Conservation (phyloP, 139 green algal genomes). For the Medakamo hakoo region DNA sequence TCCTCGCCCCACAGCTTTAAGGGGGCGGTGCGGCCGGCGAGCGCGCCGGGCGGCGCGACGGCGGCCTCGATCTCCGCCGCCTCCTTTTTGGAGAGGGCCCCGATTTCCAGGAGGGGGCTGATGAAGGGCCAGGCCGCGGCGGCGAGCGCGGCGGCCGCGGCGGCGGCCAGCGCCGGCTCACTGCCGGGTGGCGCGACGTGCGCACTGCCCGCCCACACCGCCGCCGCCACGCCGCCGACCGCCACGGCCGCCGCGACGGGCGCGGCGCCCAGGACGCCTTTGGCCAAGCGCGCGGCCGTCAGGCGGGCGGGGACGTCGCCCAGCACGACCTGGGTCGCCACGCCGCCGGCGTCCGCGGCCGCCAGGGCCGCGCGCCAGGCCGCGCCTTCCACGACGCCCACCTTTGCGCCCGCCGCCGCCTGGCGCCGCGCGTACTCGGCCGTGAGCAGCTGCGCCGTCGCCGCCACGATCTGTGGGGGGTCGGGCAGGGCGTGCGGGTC, state of each 20-base stretch:
- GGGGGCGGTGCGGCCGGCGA: too few relatives aligned
- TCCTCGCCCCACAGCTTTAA: slow-evolving; percentile 70
- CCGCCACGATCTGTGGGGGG: too few relatives aligned
- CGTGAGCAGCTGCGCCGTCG: slow-evolving; percentile 24
- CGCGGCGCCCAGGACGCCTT: slow-evolving; percentile 13
- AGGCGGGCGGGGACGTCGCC: slow-evolving; percentile 28
- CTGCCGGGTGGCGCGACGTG: background rate
- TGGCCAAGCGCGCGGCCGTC: slow-evolving; percentile 29
- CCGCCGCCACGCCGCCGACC: background rate
- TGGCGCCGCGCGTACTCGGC: slow-evolving; percentile 29
- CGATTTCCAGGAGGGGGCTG: slow-evolving; percentile 45
- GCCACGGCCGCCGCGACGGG: slow-evolving; percentile 3
- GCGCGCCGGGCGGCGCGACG: slow-evolving; percentile 25
- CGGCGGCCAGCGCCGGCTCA: slow-evolving; percentile 1
- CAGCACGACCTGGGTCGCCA: slow-evolving; percentile 36
- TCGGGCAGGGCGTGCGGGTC: too few relatives aligned
- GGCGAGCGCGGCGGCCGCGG: slow-evolving; percentile 17
- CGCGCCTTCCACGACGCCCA: slow-evolving; percentile 34
- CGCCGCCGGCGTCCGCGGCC: slow-evolving; percentile 21
- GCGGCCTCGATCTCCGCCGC: slow-evolving; percentile 55
- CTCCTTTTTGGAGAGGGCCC: slow-evolving; percentile 26
- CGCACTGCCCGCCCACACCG: background rate
- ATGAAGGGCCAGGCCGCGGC: slow-evolving; percentile 33
- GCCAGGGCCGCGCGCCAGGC: slow-evolving; percentile 53
- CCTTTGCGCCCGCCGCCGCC: slow-evolving; percentile 17